These are phyloP conservation scores for Calendula officinalis DNA, from an alignment of 129 eudicot genomes.

Conservation along the genomic window DNA sequence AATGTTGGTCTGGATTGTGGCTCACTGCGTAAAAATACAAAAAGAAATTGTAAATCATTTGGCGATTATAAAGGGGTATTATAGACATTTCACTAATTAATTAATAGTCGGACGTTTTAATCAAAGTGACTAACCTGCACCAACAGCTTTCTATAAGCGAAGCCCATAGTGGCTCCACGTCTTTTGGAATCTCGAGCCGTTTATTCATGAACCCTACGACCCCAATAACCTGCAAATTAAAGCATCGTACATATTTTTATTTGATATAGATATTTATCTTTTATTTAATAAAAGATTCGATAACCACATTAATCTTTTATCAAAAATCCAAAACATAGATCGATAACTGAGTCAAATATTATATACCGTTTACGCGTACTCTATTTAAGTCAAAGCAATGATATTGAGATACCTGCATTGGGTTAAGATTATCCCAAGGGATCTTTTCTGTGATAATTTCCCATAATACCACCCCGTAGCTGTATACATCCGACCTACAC, in stretches of 20 bases:
- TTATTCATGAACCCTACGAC: constrained; percentile 86
- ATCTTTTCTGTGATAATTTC: constrained; percentile 70
- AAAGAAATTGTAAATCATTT: background rate
- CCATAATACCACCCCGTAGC: constrained; percentile 81
- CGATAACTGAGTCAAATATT: too few relatives aligned
- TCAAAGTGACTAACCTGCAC: constrained; percentile 42
- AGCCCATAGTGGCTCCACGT: constrained; percentile 75
- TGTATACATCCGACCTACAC: constrained; percentile 67
- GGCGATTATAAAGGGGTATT: background rate
- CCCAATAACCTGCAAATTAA: constrained; percentile 64
- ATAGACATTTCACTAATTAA: background rate
- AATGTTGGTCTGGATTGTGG: constrained; percentile 63
- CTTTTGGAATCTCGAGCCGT: constrained; percentile 68
- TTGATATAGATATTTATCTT: background rate
- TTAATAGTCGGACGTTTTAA: background rate
- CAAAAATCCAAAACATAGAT: background rate
- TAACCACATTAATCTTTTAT: background rate
- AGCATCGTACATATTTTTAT: background rate
- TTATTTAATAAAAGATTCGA: background rate
- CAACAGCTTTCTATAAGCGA: constrained; percentile 74
- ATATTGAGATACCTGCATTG: constrained; percentile 59
- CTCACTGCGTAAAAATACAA: constrained; percentile 42
- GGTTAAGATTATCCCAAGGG: constrained; percentile 76
- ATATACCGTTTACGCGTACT: background rate
- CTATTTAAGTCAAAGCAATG: background rate